phyloP scores from a whole-genome alignment of 1,284 basidiomycete genomes.

The Tilletia horrida region DNA sequence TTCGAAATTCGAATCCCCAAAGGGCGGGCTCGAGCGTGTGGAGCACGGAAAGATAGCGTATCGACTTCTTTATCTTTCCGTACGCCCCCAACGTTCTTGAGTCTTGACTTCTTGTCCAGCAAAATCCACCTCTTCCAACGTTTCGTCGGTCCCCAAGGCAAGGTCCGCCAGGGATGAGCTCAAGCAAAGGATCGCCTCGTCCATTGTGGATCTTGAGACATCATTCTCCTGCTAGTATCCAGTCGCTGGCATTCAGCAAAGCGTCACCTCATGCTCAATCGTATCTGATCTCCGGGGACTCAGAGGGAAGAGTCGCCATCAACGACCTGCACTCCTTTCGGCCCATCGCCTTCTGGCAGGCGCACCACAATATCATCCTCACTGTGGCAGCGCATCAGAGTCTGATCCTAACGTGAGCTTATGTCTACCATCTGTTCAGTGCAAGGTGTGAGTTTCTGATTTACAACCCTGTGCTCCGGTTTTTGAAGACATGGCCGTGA shows the following conservation, averaged over 20 bases:
- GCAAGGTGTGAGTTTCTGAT: neutral
- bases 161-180: neutral
- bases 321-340: constrained; percentile 71
- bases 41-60: too few species aligned
- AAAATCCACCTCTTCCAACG: too few species aligned
- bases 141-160: too few species aligned
- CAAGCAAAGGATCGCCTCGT: neutral
- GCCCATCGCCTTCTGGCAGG: constrained; percentile 69
- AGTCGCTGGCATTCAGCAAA: constrained; percentile 59
- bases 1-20: too few species aligned
- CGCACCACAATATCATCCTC: constrained; percentile 72
- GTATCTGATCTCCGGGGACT: constrained; percentile 75
- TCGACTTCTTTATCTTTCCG: too few species aligned
- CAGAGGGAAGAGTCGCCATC: constrained; percentile 67
- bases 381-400: constrained; percentile 70
- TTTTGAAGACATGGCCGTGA: constrained; percentile 73
- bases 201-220: constrained; percentile 73
- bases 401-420: constrained; percentile 68
- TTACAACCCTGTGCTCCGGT: neutral
- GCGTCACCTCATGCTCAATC: constrained; percentile 65
- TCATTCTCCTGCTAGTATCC: constrained; percentile 64
- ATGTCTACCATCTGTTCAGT: neutral
- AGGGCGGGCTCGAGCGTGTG: too few species aligned
- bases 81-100: too few species aligned
- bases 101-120: too few species aligned